These are phyloP conservation scores for Cyberlindnera bimundalis DNA, from an alignment of 805 yeast species.

Conservation along the genomic window DNA sequence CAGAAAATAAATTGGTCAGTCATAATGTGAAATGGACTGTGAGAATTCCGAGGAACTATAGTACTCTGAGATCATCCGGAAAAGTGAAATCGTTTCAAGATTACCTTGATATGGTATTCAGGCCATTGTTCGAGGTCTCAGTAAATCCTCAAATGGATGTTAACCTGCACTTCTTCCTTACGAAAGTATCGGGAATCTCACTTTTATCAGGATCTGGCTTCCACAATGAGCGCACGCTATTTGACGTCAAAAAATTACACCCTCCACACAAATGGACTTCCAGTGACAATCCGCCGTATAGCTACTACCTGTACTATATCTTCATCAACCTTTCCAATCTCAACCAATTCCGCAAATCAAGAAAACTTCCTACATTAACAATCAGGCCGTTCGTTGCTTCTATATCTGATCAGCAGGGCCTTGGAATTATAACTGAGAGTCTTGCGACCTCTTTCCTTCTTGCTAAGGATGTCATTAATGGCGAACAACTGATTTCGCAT, in stretches of 20 bases:
- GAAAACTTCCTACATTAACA: constrained; percentile 17
- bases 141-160: constrained; percentile 24
- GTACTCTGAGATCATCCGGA: constrained; percentile 22
- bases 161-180: constrained; percentile 30
- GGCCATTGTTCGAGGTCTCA: constrained; percentile 31
- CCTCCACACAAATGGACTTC: constrained; percentile 33
- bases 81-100: constrained; percentile 31
- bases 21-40: constrained; percentile 39
- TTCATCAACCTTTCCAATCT: constrained; percentile 25
- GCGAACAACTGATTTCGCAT: constrained; percentile 24
- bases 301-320: constrained; percentile 37
- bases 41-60: constrained; percentile 32
- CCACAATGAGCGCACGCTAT: constrained; percentile 18
- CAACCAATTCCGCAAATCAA: constrained; percentile 21
- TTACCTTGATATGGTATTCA: constrained; percentile 31
- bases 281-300: constrained; percentile 37
- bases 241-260: constrained; percentile 17
- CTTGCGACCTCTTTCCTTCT: constrained; percentile 25
- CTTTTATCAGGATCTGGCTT: constrained; percentile 26
- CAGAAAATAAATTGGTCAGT: constrained; percentile 35
- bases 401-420: constrained; percentile 21
- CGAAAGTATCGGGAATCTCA: constrained; percentile 34
- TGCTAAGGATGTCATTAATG: constrained; percentile 25
- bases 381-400: constrained; percentile 27
- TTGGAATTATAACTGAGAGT: constrained; percentile 27